Evolutionary conservation across 805 yeast species (phyloP), one percentile per base, ranked within the genome.

Genomic region (Metschnikowia continentalis): DNA sequence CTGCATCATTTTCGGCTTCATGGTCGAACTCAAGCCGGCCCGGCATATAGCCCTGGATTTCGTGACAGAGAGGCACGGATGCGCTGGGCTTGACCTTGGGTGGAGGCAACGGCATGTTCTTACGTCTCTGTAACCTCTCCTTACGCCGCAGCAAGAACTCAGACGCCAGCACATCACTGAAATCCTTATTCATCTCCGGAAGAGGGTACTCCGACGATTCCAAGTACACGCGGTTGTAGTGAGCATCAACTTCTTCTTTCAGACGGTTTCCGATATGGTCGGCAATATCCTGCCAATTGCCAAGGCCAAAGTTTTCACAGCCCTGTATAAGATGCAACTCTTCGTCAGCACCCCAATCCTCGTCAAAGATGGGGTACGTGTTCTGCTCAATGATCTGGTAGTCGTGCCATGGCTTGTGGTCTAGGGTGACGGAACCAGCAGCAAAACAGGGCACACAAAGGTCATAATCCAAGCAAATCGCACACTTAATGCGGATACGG

Each of bases 261-360:
- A 90, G 82, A 54, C 98, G 70, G 37, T 91, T 89, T 11, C 98
- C 98, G 49, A 95, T 88, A 63, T 89, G 96, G 64, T 94, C 98
- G 10, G 96, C 86, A n/a, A 95, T 82, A 66, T 94, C 99, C 62
- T 89, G 96, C 99, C 99, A 94, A 66, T 91, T 90, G 2, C 99
- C 99, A 49, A 94, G 67, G 0, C 99, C 99, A 42, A 81, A 78
- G 8, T 88, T 85, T 67, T 94, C 97, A 41, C 96, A 85, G 7
- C 97, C 98, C 66, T 90, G 96, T 13, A 95, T 80, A 52, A 94
- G 72, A 32, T 89, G 75, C 50, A 91, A 65, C 68, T 94, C 99
- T 67, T 94, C 99, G 70, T 94, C 99, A 1, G 99, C 99, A 35
- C 99, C 99, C 98, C 99, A 94, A 50, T 86, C 91, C 50, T 78